Evolutionary conservation across 768 basidiomycete genomes (phyloP), one percentile per base, ranked within the genome.

Genomic region (Xerocomus potaroensis): DNA sequence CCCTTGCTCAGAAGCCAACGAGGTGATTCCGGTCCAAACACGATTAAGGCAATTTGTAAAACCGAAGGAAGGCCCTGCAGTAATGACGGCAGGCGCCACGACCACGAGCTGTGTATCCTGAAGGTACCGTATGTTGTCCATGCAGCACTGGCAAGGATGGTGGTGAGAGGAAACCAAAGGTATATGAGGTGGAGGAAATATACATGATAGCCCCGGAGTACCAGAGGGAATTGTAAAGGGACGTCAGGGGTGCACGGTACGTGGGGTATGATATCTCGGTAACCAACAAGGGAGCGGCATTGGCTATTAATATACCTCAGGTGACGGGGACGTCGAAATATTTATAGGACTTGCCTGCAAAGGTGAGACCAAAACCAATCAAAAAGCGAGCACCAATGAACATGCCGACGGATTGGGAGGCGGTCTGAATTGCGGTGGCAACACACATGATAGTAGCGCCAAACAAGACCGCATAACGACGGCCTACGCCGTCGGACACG

Each of bases 71-170:
- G 59, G 42, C 68, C 83, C 68, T 93, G 87, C 16, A 89, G 71
- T 26, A 78, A 62, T 14, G 87, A 88, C 16, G 89, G 88, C 43
- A 89, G 72, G 58, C 92, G 84, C 90, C 91, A 93, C 22, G 85
- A 70, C 86, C 85, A 91, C 19, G 79, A 77, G 57, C 57, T 78
- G 42, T 63, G 49, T 43, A 90, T 80, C 63, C 77, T 75, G 72
- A 87, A 83, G 12, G 89, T 86, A 19, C 88, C 89, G 60, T 80
- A 92, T 1, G 87, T 87, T 0, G 84, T 73, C 91, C 88, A 91
- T n/a, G 87, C 87, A 30, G 88, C 81, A 50, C 80, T 81, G 34
- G 27, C 23, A 38, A 37, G 22, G 16, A 43, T 41, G 10, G 5
- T 11, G 0, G 16, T 46, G 31, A 23, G 27, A 35, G 12, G 41